Percentiles rank a stretch among this genome's conserved stretches.
These are phyloP conservation scores for Irpex lacteus DNA, from an alignment of 1,284 basidiomycete species.

Conservation along the genomic window DNA sequence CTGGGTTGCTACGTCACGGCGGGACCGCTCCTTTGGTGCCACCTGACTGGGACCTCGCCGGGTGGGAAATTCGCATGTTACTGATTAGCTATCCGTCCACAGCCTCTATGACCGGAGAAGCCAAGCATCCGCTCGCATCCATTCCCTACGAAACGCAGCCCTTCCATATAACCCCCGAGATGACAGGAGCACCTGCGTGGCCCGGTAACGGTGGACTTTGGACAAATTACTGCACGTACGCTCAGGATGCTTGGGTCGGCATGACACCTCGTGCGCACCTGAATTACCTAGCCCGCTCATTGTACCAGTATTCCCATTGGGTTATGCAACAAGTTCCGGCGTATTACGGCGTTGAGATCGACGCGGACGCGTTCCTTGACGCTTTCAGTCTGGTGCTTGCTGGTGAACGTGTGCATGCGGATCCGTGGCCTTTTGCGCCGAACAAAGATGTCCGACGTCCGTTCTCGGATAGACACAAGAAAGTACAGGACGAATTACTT, in stretches of 20 bases:
- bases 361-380: background rate
- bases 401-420: background rate
- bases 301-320: background rate
- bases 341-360: background rate
- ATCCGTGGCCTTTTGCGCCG: background rate
- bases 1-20: background rate
- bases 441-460: background rate
- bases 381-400: background rate
- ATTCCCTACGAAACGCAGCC: background rate
- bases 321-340: background rate
- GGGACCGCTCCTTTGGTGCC: background rate
- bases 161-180: background rate
- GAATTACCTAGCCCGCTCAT: background rate
- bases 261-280: background rate
- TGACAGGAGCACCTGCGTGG: background rate
- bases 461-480: background rate
- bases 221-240: background rate
- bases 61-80: background rate
- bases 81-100: background rate
- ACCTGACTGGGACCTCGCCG: background rate
- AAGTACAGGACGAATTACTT: background rate
- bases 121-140: background rate
- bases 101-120: background rate
- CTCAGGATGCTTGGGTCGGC: background rate
- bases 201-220: background rate